A percentile compares a stretch with the other conserved stretches of the same genome.
Conservation (phyloP, 306 rosid species). For the Geum urbanum region DNA sequence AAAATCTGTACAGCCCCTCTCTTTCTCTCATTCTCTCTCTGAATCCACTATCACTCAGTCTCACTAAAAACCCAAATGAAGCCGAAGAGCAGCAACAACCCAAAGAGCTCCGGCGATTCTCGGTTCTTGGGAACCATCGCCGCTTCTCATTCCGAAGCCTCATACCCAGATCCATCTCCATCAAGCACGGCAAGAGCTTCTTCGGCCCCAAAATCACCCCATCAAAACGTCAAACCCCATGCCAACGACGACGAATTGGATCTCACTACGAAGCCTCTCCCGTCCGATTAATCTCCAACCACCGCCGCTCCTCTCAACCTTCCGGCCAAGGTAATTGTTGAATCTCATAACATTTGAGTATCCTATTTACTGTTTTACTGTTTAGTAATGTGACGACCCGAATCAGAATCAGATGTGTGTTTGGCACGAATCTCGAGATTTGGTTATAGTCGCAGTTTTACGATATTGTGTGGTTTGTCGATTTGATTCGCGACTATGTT, state of each 20-base stretch:
- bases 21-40: constrained; percentile 16
- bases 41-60: not conserved
- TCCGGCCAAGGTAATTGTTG: constrained; percentile 45
- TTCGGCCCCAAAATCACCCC: constrained; percentile 32
- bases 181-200: constrained; percentile 38
- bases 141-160: constrained; percentile 61
- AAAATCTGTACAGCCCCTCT: no score
- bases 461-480: no score
- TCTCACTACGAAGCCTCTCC: constrained; percentile 25
- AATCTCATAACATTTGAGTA: not conserved
- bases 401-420: no score
- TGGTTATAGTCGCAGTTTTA: no score
- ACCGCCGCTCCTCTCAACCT: constrained; percentile 24
- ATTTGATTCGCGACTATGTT: no score
- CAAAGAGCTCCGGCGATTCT: constrained; percentile 29
- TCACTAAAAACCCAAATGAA: constrained; percentile 34
- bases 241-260: constrained; percentile 10
- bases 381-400: no score
- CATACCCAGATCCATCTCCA: constrained; percentile 77
- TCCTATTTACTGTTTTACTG: no score
- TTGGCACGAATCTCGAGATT: no score
- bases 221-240: constrained; percentile 40
- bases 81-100: constrained; percentile 23
- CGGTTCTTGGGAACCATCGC: constrained; percentile 64
- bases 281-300: constrained; percentile 28